These are phyloP conservation scores for Aspergillus panamensis DNA, from an alignment of 495 filamentous ascomycete genomes.

Conservation along the genomic window DNA sequence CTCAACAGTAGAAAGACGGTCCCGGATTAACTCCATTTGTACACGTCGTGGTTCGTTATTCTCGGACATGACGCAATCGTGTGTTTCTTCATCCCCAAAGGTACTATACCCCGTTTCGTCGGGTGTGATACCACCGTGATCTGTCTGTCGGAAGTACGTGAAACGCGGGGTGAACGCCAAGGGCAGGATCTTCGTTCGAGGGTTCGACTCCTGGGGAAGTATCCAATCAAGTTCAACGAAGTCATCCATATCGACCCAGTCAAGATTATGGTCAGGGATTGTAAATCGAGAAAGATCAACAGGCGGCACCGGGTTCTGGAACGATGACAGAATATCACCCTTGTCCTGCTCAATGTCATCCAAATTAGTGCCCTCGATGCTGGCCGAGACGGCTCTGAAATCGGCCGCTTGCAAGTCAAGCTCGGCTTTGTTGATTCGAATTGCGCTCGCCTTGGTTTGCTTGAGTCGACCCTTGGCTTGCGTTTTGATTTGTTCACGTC, in stretches of 20 bases:
- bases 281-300: constrained; percentile 85
- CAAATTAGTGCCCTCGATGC: constrained; percentile 70
- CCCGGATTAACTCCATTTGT: constrained; percentile 78
- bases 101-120: constrained; percentile 72
- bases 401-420: constrained; percentile 90
- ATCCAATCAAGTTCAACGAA: constrained; percentile 98
- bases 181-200: constrained; percentile 88
- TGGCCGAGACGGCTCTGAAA: constrained; percentile 89
- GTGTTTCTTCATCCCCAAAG: constrained; percentile 88
- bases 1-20: constrained; percentile 72
- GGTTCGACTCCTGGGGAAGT: constrained; percentile 82
- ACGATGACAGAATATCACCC: constrained; percentile 54
- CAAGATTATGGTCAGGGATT: constrained; percentile 89
- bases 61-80: constrained; percentile 91
- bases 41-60: constrained; percentile 89
- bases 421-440: constrained; percentile 92
- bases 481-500: constrained; percentile 85
- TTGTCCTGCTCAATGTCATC: constrained; percentile 65
- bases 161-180: constrained; percentile 89
- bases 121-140: constrained; percentile 67
- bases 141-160: constrained; percentile 97
- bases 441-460: constrained; percentile 76
- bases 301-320: constrained; percentile 48
- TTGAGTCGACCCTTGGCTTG: constrained; percentile 67
- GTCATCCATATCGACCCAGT: constrained; percentile 99